Evolutionary conservation across 2,329 filamentous ascomycete genomes (phyloP), one percentile per base, ranked within the genome.

Genomic region (Cercospora sp.): DNA sequence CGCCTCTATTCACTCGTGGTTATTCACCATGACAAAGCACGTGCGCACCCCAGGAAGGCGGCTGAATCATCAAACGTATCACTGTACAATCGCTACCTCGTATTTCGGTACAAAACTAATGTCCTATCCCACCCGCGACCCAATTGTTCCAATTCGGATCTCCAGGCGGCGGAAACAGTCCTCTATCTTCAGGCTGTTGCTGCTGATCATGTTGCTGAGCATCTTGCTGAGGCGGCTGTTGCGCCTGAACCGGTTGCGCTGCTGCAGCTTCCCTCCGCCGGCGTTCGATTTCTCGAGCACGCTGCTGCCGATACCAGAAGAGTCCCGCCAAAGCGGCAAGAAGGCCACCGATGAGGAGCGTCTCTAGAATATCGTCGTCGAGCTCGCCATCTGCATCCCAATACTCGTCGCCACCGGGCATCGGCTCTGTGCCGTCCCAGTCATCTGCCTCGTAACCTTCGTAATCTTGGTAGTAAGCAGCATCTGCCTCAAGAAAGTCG

Each of bases 311-410:
- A 78, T 95, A 94, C 79, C 93, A 96, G 16, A 98, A 85, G 33
- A 98, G 82, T 63, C 91, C 87, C 0, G 91, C 88, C 64, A 98
- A 83, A 0, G 89, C 88, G 13, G 89, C 88, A 0, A 91, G 90
- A 13, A 98, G 82, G 1, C 87, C 90, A 13, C 97, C 83, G 69
- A 99, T 96, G 55, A 96, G 83, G 26, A 97, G 80, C 53, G 91
- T 94, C 79, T 98, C 95, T 10, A 97, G 72, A 16, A 97, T 82
- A 12, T 92, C 91, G 61, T 94, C 91, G 31, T 91, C 84, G 2
- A 87, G 84, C 5, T 87, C 83, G 23, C 85, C 85, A 18, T 89
- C 80, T 2, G 89, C 89, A 62, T 90, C 89, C 67, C 78, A 79
- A 20, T 76, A 78, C 28, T 87, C 85, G 70, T 88, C 88, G 4